Base-by-base conservation (phyloP, 441 rosid genomes). In the Rhodomyrtus psidioides region DNA sequence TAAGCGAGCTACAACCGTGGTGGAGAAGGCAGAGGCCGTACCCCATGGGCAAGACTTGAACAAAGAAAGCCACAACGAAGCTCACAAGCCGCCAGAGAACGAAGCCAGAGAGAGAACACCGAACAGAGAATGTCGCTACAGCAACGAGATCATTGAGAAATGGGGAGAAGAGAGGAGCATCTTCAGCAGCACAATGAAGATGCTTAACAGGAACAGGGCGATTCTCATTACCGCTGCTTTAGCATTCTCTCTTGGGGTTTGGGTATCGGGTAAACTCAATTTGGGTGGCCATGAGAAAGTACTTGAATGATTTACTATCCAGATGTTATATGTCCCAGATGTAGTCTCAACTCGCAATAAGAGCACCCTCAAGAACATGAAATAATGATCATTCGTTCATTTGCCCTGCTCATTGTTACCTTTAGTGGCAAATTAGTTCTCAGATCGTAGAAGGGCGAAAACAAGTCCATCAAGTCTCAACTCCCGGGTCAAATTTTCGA, bases 161-260 rank as follows among this genome's bases (percentile, higher is more conserved):
- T 53, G 81, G 87, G 87, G 53, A 70, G 24, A 24, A 27, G 88
- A 85, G 16, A 39, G 51, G 9, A 57, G 53, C 62, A 85, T 82
- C 17, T 23, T 87, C 51, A 85, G 86, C 39, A 87, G 28, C 84
- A 87, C 89, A 39, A 81, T 86, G 49, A 81, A 86, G 86, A 81
- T 90, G 87, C 14, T 93, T 7, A 85, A 19, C 58, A 83, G 82
- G 23, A 90, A 91, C 81, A 87, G 85, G 57, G 87, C 87, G 62
- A 82, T 91, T 17, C 27, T 92, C 87, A 9, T 91, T 12, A 84
- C 90, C 2, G 89, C 89, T 16, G 55, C 89, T n/a, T 4, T 92
- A 28, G 94, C 93, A 7, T 91, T 94, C 87, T 84, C 92, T 2
- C 14, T 93, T 4, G 96, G 96, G 60, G 76, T 90, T 16, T 85